Base-by-base conservation (phyloP, 2,329 filamentous ascomycete genomes). In the Ceratocystis variospora region DNA sequence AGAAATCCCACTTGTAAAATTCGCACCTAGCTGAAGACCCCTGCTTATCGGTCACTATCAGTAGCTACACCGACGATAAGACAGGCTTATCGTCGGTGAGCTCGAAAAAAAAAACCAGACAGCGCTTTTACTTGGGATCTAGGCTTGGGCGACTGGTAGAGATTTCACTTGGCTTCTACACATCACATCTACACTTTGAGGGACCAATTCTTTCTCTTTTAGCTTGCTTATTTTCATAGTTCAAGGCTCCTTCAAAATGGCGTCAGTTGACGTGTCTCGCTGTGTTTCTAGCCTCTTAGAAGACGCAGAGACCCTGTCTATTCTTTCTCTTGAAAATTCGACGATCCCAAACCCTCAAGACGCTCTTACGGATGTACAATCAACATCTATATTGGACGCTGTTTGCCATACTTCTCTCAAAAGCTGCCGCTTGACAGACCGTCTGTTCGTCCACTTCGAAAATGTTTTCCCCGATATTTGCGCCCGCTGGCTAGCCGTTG, bases 401-500 rank as follows among this genome's bases (percentile, higher is more conserved):
- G 79, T 95, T 72, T 83, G 89, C 71, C 78, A 81, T 71, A 83
- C 85, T 68, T 85, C 89, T 67, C 82, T 96, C 72, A 80, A 44
- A 10, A 48, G 84, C 71, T 80, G 88, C 71, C 78, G 79, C 76
- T 81, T 85, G 74, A 93, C 90, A 71, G 84, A 90, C 72, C 79
- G 79, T 66, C 78, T 96, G 73, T 91, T 94, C 72, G 79, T 83
- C 70, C 82, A 88, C 72, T 91, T 92, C 75, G 85, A 89, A 73
- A 78, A 81, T 69, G 77, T 92, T 50, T 89, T 94, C 72, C 84
- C 90, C 71, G 92, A 96, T 75, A 79, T 95, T 62, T 90, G 88
- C 75, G 88, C 90, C 69, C 81, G 88, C 78, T 96, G 90, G 90
- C 79, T 88, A 57, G 78, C 80, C 72, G 74, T 77, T 73, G 45